phyloP scores from a whole-genome alignment of 2,329 filamentous ascomycete species.

The Uncinocarpus reesii region DNA sequence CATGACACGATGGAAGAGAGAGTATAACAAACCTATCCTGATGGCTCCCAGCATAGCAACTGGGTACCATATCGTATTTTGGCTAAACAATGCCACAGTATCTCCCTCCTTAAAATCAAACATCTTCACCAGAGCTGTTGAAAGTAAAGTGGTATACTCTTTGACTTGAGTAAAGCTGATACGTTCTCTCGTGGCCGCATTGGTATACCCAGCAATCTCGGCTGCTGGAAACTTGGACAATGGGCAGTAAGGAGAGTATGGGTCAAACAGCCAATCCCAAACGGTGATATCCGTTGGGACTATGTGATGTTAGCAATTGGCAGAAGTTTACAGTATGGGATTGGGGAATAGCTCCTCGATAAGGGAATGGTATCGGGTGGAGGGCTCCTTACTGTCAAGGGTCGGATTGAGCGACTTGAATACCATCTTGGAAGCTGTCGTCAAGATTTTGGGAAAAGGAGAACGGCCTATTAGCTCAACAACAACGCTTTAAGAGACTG shows the following conservation, averaged over 20 bases:
- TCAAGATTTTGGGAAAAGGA: too few species aligned
- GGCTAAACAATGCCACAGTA: constrained; percentile 51
- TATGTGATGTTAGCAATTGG: constrained; percentile 20
- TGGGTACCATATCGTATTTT: constrained; percentile 59
- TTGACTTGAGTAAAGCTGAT: constrained; percentile 51
- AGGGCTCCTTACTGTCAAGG: constrained; percentile 9
- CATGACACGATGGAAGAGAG: background rate
- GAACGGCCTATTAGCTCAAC: too few species aligned
- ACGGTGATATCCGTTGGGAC: constrained; percentile 47
- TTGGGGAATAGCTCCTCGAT: background rate
- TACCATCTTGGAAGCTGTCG: constrained; percentile 4
- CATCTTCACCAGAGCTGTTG: constrained; percentile 48
- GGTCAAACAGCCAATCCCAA: constrained; percentile 54
- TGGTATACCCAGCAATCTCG: constrained; percentile 45
- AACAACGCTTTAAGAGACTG: background rate
- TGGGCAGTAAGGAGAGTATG: constrained; percentile 37
- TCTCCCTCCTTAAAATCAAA: constrained; percentile 47
- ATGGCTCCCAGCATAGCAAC: constrained; percentile 51
- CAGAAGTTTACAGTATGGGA: background rate
- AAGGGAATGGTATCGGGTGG: background rate
- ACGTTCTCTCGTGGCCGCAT: constrained; percentile 50
- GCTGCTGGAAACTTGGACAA: constrained; percentile 31
- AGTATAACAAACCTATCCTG: constrained; percentile 32
- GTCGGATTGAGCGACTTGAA: constrained; percentile 11
- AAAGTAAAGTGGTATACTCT: constrained; percentile 47